Percentiles rank a stretch among this genome's conserved stretches.
These are phyloP conservation scores for Xanthoconium purpureum DNA, from an alignment of 768 basidiomycete species.

Conservation along the genomic window DNA sequence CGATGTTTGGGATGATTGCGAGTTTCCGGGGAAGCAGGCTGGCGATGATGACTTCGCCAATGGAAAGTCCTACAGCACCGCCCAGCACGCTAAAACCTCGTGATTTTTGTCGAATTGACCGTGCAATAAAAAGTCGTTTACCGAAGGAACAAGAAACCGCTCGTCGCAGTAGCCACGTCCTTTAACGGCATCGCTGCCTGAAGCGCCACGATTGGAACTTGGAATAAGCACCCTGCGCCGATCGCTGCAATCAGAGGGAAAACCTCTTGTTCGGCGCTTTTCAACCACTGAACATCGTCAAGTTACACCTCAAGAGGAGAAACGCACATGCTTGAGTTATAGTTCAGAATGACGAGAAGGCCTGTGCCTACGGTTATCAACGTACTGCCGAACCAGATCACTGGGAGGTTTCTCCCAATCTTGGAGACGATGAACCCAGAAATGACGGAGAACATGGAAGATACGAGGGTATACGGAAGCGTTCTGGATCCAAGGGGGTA, in stretches of 20 bases:
- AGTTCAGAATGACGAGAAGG: slow-evolving; percentile 67
- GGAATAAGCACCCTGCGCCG: slow-evolving; percentile 64
- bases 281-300: slow-evolving; percentile 3
- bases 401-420: slow-evolving; percentile 52
- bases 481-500: slow-evolving; percentile 41
- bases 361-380: slow-evolving; percentile 64
- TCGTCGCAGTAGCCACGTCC: slow-evolving; percentile 81
- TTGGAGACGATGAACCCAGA: slow-evolving; percentile 58
- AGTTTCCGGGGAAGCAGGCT: slow-evolving; percentile 44
- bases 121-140: slow-evolving; percentile 16
- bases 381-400: slow-evolving; percentile 64
- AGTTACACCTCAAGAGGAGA: not conserved
- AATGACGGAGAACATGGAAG: slow-evolving; percentile 48
- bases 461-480: slow-evolving; percentile 67
- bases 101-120: not conserved
- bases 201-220: slow-evolving; percentile 66
- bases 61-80: slow-evolving; percentile 67
- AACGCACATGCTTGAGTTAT: slow-evolving; percentile 47
- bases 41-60: slow-evolving; percentile 70
- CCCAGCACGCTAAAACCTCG: slow-evolving; percentile 51
- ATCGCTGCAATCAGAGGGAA: slow-evolving; percentile 65
- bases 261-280: slow-evolving; percentile 57
- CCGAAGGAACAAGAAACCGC: slow-evolving; percentile 70
- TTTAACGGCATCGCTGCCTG: slow-evolving; percentile 84
- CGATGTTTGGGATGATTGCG: slow-evolving; percentile 31